These are phyloP conservation scores for Coelastrella sp. DNA, from an alignment of 139 green algal species.

Conservation along the genomic window DNA sequence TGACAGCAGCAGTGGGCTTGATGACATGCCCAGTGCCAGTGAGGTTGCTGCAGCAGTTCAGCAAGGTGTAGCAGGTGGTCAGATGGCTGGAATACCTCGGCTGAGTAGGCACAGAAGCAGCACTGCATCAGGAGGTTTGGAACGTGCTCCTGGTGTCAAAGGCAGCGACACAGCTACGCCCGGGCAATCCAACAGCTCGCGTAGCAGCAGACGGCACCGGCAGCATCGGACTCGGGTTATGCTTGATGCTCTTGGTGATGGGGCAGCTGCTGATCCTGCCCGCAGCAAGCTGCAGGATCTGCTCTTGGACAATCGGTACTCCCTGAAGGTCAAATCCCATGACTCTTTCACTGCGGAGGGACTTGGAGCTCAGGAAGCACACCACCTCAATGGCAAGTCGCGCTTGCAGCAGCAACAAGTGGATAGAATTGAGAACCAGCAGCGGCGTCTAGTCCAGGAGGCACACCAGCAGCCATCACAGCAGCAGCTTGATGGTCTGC, in stretches of 20 bases:
- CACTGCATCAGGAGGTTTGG: not conserved
- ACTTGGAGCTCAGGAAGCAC: not conserved
- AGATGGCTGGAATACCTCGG: not conserved
- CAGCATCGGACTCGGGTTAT: not conserved
- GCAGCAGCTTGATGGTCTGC: not conserved
- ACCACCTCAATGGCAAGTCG: constrained; percentile 35
- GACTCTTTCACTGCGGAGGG: constrained; percentile 7
- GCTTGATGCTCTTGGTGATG: constrained; percentile 7
- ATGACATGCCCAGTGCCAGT: constrained; percentile 1
- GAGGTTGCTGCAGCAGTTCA: constrained; percentile 8
- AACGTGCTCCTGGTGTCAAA: too few relatives aligned
- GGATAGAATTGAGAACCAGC: not conserved
- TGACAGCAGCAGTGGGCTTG: constrained; percentile 12
- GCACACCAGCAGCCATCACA: constrained; percentile 26
- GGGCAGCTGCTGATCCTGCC: constrained; percentile 24
- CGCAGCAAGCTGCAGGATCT: constrained; percentile 21
- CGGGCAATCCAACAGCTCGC: not conserved
- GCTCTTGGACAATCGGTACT: constrained; percentile 45
- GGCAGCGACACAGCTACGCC: not conserved
- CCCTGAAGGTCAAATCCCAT: constrained; percentile 4
- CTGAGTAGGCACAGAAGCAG: constrained; percentile 2
- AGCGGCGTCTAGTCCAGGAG: not conserved
- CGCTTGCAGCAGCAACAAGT: not conserved
- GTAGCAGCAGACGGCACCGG: not conserved
- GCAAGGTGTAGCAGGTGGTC: not conserved